Conservation (phyloP, 148 eudicot genomes). For the Arctostaphylos glauca region DNA sequence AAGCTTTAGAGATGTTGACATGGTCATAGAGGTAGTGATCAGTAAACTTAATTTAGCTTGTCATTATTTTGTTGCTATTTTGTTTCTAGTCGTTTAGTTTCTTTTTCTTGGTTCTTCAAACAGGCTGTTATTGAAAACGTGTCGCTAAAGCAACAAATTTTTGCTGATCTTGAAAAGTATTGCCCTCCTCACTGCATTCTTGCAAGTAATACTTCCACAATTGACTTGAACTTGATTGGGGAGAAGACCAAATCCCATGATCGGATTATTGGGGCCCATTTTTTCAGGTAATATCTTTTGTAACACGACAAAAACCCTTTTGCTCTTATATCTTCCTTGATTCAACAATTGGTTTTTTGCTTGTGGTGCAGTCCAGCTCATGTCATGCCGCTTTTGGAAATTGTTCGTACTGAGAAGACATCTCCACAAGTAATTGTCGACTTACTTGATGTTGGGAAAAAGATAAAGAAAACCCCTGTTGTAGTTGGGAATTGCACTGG, state of each 20-base stretch:
- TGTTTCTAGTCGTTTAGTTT: neutral
- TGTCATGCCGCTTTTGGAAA: constrained; percentile 95
- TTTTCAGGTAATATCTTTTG: constrained; percentile 61
- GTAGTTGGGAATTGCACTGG: constrained; percentile 98
- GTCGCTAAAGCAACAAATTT: constrained; percentile 84
- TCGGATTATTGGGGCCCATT: constrained; percentile 87
- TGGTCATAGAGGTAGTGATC: constrained; percentile 85
- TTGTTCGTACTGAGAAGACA: constrained; percentile 84
- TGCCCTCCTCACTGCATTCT: constrained; percentile 94
- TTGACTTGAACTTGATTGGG: constrained; percentile 85
- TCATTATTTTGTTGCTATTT: neutral
- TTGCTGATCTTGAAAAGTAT: constrained; percentile 76
- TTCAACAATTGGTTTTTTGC: constrained; percentile 13
- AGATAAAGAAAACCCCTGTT: constrained; percentile 85
- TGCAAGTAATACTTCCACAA: constrained; percentile 97
- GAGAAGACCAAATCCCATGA: constrained; percentile 81
- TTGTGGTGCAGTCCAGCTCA: constrained; percentile 78
- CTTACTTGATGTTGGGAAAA: constrained; percentile 82
- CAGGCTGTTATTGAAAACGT: constrained; percentile 95
- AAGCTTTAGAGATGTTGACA: constrained; percentile 85
- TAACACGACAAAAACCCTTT: neutral
- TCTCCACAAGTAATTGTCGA: constrained; percentile 90
- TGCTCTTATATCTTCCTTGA: neutral
- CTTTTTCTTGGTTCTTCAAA: constrained; percentile 17
- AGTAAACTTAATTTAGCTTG: neutral